A percentile compares a stretch with the other conserved stretches of the same genome.
Conservation (phyloP, 2,329 filamentous ascomycete genomes). For the Phialophora tarda region DNA sequence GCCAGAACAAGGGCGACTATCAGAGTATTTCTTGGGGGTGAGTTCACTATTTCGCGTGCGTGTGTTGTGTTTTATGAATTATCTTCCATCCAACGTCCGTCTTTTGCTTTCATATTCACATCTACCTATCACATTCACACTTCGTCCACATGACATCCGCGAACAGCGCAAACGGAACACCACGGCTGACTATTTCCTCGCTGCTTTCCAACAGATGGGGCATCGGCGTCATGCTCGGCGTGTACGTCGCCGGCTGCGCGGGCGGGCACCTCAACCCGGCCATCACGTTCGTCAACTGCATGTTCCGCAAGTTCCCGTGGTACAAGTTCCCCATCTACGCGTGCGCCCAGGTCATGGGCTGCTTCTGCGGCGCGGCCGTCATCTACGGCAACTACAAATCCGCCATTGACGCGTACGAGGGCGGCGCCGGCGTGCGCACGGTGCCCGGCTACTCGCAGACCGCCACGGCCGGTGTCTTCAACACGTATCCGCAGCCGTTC, state of each 20-base stretch:
- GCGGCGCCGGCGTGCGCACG: conserved; percentile 61
- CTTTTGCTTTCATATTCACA: neutral
- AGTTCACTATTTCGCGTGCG: conserved; percentile 28
- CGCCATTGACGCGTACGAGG: conserved; percentile 66
- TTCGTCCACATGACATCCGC: neutral
- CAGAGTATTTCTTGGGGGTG: conserved; percentile 51
- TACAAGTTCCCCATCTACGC: conserved; percentile 67
- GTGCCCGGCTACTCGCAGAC: conserved; percentile 60
- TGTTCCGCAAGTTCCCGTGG: conserved; percentile 66
- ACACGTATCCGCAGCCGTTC: conserved; percentile 69
- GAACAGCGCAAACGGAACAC: neutral
- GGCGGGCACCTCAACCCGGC: conserved; percentile 69
- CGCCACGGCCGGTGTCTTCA: conserved; percentile 68
- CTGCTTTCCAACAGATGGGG: conserved; percentile 46
- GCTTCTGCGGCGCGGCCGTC: conserved; percentile 61
- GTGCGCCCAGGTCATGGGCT: conserved; percentile 65
- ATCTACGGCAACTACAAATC: conserved; percentile 63
- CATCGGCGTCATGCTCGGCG: conserved; percentile 67
- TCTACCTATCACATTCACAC: too few species aligned
- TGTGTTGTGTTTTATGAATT: neutral
- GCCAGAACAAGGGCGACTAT: conserved; percentile 45
- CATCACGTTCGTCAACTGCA: conserved; percentile 68
- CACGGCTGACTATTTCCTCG: neutral
- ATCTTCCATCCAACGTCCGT: too few species aligned
- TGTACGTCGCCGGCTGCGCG: conserved; percentile 61